phyloP scores from a whole-genome alignment of 352 stramenopile genomes.

The Phytophthora palmivora region DNA sequence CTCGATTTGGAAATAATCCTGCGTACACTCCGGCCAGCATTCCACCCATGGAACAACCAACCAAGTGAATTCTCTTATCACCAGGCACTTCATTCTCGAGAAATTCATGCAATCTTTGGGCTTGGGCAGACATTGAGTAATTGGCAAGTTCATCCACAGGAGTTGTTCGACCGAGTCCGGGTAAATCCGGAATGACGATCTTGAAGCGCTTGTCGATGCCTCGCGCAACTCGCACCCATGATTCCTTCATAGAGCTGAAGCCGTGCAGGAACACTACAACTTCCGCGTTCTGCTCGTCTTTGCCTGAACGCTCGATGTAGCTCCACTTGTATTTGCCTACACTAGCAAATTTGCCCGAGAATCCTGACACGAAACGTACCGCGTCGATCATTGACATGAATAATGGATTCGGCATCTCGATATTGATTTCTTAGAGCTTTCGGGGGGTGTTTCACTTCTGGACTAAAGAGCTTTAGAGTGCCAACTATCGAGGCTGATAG shows the following conservation, averaged over 20 bases:
- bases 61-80: constrained; percentile 66
- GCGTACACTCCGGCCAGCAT: constrained; percentile 76
- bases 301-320: constrained; percentile 67
- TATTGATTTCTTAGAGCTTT: too few species aligned
- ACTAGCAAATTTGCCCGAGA: constrained; percentile 45
- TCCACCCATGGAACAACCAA: constrained; percentile 78
- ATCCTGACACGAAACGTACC: constrained; percentile 59
- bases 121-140: constrained; percentile 61
- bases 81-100: constrained; percentile 49
- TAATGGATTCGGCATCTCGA: constrained; percentile 27
- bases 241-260: constrained; percentile 75
- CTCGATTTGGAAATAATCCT: constrained; percentile 54
- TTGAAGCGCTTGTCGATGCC: constrained; percentile 57
- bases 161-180: constrained; percentile 64
- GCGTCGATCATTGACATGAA: constrained; percentile 52
- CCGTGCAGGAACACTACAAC: constrained; percentile 72
- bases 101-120: constrained; percentile 60
- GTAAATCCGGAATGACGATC: constrained; percentile 69
- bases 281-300: constrained; percentile 42
- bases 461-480: too few species aligned
- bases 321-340: constrained; percentile 72
- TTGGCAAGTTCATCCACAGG: constrained; percentile 47
- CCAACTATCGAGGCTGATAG: too few species aligned
- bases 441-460: too few species aligned
- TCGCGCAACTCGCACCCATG: constrained; percentile 58